Base-by-base conservation (phyloP, 2,329 filamentous ascomycete species). In the Cladorrhinum sp. region DNA sequence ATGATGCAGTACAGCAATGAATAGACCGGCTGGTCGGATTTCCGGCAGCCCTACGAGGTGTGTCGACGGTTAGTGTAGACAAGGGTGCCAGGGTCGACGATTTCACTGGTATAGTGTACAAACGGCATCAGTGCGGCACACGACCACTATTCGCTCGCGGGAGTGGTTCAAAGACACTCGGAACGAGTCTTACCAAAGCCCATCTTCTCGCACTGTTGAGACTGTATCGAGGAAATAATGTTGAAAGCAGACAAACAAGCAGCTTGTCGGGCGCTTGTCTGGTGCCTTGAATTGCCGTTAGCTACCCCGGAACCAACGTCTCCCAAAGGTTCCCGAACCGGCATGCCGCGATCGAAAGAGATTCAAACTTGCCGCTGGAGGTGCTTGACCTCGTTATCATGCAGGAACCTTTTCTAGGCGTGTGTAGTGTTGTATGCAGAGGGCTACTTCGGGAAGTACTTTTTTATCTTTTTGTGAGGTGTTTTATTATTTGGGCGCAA, bases 201-300 rank as follows among this genome's bases (percentile, higher is more conserved):
- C 20, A 3, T 20, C 23, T 25, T 29, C 58, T 60, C 22, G 41
- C 41, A 45, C 41, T 10, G 18, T 45, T 22, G 18, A 12, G 18
- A 18, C 41, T 45, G 18, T 20, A 25, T 27, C 38, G 36, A 50
- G 50, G 29, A 38, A 23, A 51, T 18, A 41, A 56, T 13, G 50
- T 51, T 20, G 36, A 27, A 49, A 50, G 50, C 27, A 23, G 24
- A 18, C 18, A 41, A 45, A 50, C 48, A 32, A 13, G 32, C n/a
- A 32, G 41, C 41, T 51, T 60, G 57, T 60, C 54, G 61, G 53
- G 61, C 61, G 57, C 57, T 62, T 57, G 54, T 60, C 24, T 45
- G 49, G 3, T 29, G 32, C 38, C 29, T 51, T 52, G 52, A 32
- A 50, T 20, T 10, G 5, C 18, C 53, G 32, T 49, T 41, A 27